Conservation (phyloP, 2,329 filamentous ascomycete species). For the Beauveria varroae region DNA sequence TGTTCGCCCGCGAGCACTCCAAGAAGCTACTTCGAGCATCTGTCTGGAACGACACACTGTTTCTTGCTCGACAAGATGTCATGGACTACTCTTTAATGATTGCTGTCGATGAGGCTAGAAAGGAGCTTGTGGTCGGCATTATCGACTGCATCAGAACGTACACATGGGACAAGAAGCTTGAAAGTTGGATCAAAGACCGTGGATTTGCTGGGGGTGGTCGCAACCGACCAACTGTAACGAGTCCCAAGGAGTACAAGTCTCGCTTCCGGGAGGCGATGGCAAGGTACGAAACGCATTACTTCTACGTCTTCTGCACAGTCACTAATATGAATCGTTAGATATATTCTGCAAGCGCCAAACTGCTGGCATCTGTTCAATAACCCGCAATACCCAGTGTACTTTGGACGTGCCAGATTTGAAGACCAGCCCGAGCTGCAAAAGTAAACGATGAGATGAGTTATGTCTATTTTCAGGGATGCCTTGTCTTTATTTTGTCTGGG, state of each 20-base stretch:
- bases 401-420: slow-evolving; percentile 32
- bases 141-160: slow-evolving; percentile 98
- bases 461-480: neutral
- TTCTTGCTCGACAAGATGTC: slow-evolving; percentile 88
- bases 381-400: slow-evolving; percentile 29
- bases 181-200: slow-evolving; percentile 98
- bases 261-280: slow-evolving; percentile 96
- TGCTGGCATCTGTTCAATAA: slow-evolving; percentile 65
- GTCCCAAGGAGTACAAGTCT: slow-evolving; percentile 94
- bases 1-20: slow-evolving; percentile 92
- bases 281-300: slow-evolving; percentile 50
- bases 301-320: neutral
- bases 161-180: slow-evolving; percentile 99
- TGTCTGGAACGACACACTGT: slow-evolving; percentile 96
- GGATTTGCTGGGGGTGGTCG: slow-evolving; percentile 70
- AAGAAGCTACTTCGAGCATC: slow-evolving; percentile 87
- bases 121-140: slow-evolving; percentile 93
- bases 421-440: slow-evolving; percentile 23
- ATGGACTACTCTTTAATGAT: slow-evolving; percentile 99
- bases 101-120: slow-evolving; percentile 81
- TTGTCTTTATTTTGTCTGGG: neutral
- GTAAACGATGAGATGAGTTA: neutral
- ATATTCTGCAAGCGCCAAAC: slow-evolving; percentile 67
- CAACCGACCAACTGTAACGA: slow-evolving; percentile 89
- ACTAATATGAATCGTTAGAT: slow-evolving; percentile 31